phyloP scores from a whole-genome alignment of 257 asterid genomes.

The Verbascum thapsus region DNA sequence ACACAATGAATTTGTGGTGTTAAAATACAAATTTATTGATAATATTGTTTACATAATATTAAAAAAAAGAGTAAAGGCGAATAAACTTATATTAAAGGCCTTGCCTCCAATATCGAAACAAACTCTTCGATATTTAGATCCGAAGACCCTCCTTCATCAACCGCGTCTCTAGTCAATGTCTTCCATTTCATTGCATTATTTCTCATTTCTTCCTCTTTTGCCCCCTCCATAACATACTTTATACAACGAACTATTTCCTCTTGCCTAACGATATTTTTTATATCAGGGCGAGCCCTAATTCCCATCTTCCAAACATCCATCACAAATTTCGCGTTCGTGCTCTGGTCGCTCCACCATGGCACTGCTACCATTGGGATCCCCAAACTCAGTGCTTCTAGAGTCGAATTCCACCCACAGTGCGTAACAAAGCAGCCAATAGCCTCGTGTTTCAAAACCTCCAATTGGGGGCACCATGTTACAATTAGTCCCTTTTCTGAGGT shows the following conservation, averaged over 20 bases:
- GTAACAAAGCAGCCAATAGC: slow-evolving; percentile 35
- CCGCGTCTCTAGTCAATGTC: slow-evolving; percentile 25
- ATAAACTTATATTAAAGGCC: background rate
- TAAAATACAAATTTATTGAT: too few relatives aligned
- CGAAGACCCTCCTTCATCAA: slow-evolving; percentile 35
- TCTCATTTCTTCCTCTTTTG: slow-evolving; percentile 16
- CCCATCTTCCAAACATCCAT: slow-evolving; percentile 39
- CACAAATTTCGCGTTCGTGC: slow-evolving; percentile 32
- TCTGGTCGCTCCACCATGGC: slow-evolving; percentile 39
- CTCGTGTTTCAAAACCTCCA: slow-evolving; percentile 32
- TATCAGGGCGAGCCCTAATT: slow-evolving; percentile 4
- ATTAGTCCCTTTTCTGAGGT: slow-evolving; percentile 30
- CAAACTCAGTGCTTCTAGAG: slow-evolving; percentile 32
- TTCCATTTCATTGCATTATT: slow-evolving; percentile 32
- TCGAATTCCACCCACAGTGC: slow-evolving; percentile 46
- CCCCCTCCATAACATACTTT: slow-evolving; percentile 28
- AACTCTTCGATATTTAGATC: slow-evolving; percentile 34
- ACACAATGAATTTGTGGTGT: too few relatives aligned
- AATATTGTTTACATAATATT: too few relatives aligned
- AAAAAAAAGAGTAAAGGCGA: background rate
- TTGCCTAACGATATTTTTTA: slow-evolving; percentile 7
- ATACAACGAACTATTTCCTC: slow-evolving; percentile 24
- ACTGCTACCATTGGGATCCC: slow-evolving; percentile 40
- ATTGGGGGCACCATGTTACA: slow-evolving; percentile 38
- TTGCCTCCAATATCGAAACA: background rate